A percentile compares a stretch with the other conserved stretches of the same genome.
Conservation (phyloP, 208 protist genomes). For the Trypanosomatidae sp. region DNA sequence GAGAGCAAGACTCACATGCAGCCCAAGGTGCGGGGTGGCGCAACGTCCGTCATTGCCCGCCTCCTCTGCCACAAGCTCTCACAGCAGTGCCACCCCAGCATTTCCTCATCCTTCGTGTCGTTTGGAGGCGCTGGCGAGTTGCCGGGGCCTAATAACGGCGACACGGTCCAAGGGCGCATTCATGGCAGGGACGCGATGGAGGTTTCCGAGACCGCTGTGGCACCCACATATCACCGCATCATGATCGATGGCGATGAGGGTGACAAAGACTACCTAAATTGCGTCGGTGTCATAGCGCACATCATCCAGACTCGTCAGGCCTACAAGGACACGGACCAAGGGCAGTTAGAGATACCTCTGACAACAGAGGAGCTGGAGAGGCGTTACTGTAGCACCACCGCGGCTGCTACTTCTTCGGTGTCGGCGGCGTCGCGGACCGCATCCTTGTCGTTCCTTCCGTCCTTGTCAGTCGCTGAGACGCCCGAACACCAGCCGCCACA, state of each 20-base stretch:
- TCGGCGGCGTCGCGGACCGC: neutral
- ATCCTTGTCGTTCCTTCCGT: neutral
- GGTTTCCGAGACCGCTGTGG: conserved; percentile 6
- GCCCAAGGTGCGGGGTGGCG: conserved; percentile 13
- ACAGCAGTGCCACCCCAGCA: conserved; percentile 8
- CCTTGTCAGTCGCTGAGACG: neutral
- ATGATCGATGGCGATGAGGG: conserved; percentile 79
- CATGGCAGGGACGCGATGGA: neutral
- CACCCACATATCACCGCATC: conserved; percentile 64
- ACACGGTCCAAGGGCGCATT: neutral
- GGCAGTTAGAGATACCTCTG: conserved; percentile 44
- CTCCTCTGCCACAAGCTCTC: conserved; percentile 13
- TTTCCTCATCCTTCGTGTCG: conserved; percentile 16
- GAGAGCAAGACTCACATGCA: conserved; percentile 9
- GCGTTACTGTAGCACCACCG: neutral
- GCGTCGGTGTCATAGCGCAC: conserved; percentile 66
- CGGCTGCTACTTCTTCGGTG: neutral
- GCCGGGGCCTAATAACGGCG: neutral
- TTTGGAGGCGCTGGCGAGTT: neutral
- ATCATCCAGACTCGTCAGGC: conserved; percentile 57
- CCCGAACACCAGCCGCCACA: neutral
- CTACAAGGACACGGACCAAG: conserved; percentile 81
- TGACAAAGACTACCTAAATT: conserved; percentile 70
- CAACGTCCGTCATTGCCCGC: conserved; percentile 22
- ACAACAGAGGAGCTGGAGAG: conserved; percentile 33